Conservation (phyloP, 331 rosid species). For the Pyrus hybrid region DNA sequence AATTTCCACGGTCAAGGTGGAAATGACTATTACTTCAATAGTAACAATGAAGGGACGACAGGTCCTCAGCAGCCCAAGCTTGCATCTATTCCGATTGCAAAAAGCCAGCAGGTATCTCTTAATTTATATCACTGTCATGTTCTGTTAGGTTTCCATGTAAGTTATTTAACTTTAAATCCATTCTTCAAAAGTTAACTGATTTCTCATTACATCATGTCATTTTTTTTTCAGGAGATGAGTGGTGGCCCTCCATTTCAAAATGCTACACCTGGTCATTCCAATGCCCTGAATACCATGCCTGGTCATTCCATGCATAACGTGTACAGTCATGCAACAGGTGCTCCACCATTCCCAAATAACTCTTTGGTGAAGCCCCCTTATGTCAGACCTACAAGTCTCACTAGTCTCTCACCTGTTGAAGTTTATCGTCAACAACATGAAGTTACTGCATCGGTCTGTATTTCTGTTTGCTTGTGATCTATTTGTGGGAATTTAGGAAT, state of each 20-base stretch:
- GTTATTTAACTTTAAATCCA: neutral
- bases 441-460: constrained; percentile 82
- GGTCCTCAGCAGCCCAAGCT: constrained; percentile 72
- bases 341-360: constrained; percentile 48
- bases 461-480: constrained; percentile 4
- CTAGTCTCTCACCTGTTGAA: constrained; percentile 71
- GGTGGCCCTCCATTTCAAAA: constrained; percentile 56
- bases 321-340: constrained; percentile 52
- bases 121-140: neutral
- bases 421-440: constrained; percentile 81
- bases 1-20: constrained; percentile 49
- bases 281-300: constrained; percentile 44
- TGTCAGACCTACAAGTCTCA: constrained; percentile 42
- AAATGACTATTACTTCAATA: constrained; percentile 54
- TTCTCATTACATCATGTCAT: constrained; percentile 2
- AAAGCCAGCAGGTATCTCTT: constrained; percentile 60
- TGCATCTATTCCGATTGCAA: constrained; percentile 53
- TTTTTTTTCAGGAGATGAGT: constrained; percentile 61
- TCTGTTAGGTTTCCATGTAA: neutral
- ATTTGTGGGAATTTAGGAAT: neutral
- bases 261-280: constrained; percentile 37
- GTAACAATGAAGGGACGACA: constrained; percentile 50
- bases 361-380: constrained; percentile 51
- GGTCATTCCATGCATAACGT: constrained; percentile 50
- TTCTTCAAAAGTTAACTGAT: neutral